Percentiles rank a stretch among this genome's conserved stretches.
phyloP scores from a whole-genome alignment of 2,329 filamentous ascomycete genomes.

The Fusarium fracticaudum region DNA sequence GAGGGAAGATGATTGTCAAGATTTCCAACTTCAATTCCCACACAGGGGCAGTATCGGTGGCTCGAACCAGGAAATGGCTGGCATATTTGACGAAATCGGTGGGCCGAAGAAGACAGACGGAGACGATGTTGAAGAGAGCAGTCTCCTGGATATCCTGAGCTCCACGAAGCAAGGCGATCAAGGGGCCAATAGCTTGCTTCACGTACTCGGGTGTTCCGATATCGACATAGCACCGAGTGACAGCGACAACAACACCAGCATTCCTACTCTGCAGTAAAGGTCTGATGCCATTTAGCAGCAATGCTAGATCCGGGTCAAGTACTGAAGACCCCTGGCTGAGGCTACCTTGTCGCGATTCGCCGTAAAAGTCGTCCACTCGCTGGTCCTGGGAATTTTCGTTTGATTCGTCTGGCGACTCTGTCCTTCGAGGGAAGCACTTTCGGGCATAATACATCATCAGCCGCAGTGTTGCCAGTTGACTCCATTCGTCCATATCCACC shows the following conservation, averaged over 20 bases:
- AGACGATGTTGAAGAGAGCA: slow-evolving; percentile 92
- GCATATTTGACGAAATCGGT: slow-evolving; percentile 87
- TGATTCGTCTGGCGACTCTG: slow-evolving; percentile 61
- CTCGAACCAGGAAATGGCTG: slow-evolving; percentile 87
- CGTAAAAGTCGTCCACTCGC: slow-evolving; percentile 81
- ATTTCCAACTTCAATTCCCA: slow-evolving; percentile 94
- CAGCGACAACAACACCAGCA: slow-evolving; percentile 88
- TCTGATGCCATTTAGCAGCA: slow-evolving; percentile 81
- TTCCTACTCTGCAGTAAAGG: slow-evolving; percentile 93
- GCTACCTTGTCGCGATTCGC: slow-evolving; percentile 63
- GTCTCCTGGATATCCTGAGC: slow-evolving; percentile 89
- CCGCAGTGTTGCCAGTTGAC: slow-evolving; percentile 83
- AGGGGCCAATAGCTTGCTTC: slow-evolving; percentile 78
- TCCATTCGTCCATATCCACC: slow-evolving; percentile 99
- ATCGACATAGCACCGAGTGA: slow-evolving; percentile 85
- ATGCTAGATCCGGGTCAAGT: slow-evolving; percentile 82
- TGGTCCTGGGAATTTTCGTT: slow-evolving; percentile 44
- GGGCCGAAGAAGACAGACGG: slow-evolving; percentile 82
- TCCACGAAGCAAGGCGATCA: slow-evolving; percentile 85
- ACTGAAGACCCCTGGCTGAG: slow-evolving; percentile 60
- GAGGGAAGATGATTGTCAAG: slow-evolving; percentile 88
- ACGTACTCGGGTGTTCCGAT: slow-evolving; percentile 84
- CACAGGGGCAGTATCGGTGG: slow-evolving; percentile 80
- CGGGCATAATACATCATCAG: slow-evolving; percentile 87
- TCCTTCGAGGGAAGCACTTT: slow-evolving; percentile 83